Evolutionary conservation across 768 basidiomycete species (phyloP).

Genomic region (Coprinopsis sp.): DNA sequence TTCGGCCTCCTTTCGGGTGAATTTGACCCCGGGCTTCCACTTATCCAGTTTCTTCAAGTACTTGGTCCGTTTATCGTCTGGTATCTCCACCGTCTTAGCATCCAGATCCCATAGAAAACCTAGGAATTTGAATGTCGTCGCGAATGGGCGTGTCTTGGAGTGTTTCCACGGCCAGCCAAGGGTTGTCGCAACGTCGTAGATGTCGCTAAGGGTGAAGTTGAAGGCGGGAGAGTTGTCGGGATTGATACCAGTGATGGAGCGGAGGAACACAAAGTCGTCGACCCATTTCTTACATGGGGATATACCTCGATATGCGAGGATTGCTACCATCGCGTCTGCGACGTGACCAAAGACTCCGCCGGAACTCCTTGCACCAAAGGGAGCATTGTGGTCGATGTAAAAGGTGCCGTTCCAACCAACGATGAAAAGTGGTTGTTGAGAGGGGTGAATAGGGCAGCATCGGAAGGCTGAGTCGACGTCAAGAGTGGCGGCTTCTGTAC

Average conservation of each 20-base stretch:
- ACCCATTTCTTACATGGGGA: slow-evolving; percentile 15
- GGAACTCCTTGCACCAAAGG: slow-evolving; percentile 25
- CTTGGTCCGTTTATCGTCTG: slow-evolving; percentile 22
- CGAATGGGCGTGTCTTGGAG: slow-evolving; percentile 24
- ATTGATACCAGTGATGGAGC: background rate
- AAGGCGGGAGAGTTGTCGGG: background rate
- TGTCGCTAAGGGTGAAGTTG: background rate
- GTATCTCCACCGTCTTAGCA: slow-evolving; percentile 26
- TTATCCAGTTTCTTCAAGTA: slow-evolving; percentile 24
- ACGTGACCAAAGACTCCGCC: slow-evolving; percentile 28
- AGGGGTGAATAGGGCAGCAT: slow-evolving; percentile 12
- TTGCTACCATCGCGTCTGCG: slow-evolving; percentile 26
- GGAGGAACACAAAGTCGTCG: slow-evolving; percentile 26
- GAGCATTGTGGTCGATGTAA: slow-evolving; percentile 24
- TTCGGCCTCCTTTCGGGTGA: slow-evolving; percentile 19
- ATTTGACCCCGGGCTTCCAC: slow-evolving; percentile 5
- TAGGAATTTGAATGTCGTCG: slow-evolving; percentile 27
- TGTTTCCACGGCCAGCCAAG: slow-evolving; percentile 35
- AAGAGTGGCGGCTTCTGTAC: slow-evolving; percentile 12
- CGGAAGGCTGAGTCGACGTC: background rate
- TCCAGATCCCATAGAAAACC: slow-evolving; percentile 34
- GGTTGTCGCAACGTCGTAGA: slow-evolving; percentile 14
- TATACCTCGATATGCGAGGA: slow-evolving; percentile 6
- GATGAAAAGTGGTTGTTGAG: slow-evolving; percentile 18
- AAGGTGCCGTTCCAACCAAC: slow-evolving; percentile 16